A percentile compares a stretch with the other conserved stretches of the same genome.
Evolutionary conservation across 1,284 basidiomycete genomes (phyloP).

Genomic region (Meripilus lineatus): DNA sequence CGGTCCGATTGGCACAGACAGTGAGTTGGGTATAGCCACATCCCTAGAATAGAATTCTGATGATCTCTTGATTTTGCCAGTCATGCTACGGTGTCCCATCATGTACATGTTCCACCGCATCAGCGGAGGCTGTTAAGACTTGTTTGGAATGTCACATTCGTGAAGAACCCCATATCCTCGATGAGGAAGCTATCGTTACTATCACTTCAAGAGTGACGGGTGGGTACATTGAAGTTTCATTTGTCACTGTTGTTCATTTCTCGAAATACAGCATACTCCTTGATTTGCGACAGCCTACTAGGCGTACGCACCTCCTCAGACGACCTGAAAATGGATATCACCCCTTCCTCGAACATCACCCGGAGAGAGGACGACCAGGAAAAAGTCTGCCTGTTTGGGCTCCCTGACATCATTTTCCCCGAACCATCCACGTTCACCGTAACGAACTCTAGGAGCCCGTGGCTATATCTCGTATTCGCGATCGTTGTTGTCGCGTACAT

Average conservation of each 20-base stretch:
- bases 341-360: no score
- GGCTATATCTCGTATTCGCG: not conserved
- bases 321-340: no score
- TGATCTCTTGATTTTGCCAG: not conserved
- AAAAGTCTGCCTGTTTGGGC: slow-evolving; percentile 1
- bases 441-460: not conserved
- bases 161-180: not conserved
- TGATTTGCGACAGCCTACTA: not conserved
- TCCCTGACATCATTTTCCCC: slow-evolving; percentile 2
- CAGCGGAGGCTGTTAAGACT: not conserved
- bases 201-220: not conserved
- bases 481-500: not conserved
- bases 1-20: not conserved
- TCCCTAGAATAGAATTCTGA: no score
- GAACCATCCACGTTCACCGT: not conserved
- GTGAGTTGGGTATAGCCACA: no score
- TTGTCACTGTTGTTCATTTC: not conserved
- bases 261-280: not conserved
- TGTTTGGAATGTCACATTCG: slow-evolving; percentile 6
- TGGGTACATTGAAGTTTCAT: not conserved
- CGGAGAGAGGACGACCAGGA: no score
- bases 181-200: not conserved
- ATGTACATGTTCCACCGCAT: slow-evolving; percentile 4
- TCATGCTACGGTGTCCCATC: not conserved
- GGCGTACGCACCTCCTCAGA: no score